A percentile compares a stretch with the other conserved stretches of the same genome.
Evolutionary conservation across 2,329 filamentous ascomycete species (phyloP).

Genomic region (Alternaria rosae): DNA sequence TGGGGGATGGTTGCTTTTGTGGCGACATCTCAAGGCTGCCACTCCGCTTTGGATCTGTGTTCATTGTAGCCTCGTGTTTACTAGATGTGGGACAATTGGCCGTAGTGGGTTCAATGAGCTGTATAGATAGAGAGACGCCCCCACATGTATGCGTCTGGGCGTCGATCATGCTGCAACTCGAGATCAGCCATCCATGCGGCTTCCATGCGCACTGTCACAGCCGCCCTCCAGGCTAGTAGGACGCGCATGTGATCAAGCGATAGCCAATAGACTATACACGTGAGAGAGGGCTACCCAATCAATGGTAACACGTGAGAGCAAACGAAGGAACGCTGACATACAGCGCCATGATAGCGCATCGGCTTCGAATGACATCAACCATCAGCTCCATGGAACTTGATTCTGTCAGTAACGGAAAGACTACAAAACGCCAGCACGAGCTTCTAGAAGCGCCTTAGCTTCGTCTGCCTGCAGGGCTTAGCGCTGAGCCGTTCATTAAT

Average conservation of each 20-base stretch:
- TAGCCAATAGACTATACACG: constrained; percentile 28
- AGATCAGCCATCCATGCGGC: constrained; percentile 6
- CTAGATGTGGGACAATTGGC: constrained; percentile 17
- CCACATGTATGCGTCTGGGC: constrained; percentile 8
- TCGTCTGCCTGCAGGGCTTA: background rate
- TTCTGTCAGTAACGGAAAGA: constrained; percentile 2
- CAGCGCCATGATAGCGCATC: background rate
- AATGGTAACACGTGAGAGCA: constrained; percentile 6
- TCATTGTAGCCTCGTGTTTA: constrained; percentile 10
- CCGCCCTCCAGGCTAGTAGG: constrained; percentile 16
- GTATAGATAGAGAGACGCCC: background rate
- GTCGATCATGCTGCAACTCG: constrained; percentile 16
- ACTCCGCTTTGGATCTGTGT: background rate
- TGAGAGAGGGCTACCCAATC: constrained; percentile 19
- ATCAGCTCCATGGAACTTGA: background rate
- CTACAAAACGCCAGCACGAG: constrained; percentile 1
- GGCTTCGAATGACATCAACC: background rate
- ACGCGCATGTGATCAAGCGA: constrained; percentile 18
- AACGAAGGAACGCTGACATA: background rate
- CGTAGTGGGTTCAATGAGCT: background rate
- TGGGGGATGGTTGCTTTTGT: constrained; percentile 4
- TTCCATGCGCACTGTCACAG: constrained; percentile 5
- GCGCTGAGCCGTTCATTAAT: background rate
- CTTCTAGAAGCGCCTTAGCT: constrained; percentile 19
- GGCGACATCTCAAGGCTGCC: background rate